Evolutionary conservation across 2,329 filamentous ascomycete species (phyloP), one percentile per base, ranked within the genome.

Genomic region (Colletotrichum plurivorum): DNA sequence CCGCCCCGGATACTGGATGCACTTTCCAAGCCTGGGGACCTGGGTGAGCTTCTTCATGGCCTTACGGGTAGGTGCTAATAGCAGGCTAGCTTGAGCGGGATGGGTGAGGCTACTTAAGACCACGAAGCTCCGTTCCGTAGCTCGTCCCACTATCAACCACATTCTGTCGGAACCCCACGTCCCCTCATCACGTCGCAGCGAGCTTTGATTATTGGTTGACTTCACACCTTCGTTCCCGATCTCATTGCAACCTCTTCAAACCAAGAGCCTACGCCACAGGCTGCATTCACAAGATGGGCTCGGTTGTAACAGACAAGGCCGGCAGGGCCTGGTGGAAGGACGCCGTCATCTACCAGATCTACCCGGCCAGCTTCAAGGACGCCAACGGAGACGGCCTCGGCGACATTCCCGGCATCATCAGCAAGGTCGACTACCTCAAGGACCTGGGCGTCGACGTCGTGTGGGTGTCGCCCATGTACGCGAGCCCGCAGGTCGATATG

Each of bases 381-480:
- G 84, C 84, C 70, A 88, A 89, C 65, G 84, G 84, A 45, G 86
- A 89, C 73, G 88, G 90, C 59, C 82, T 88, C 72, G 89, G 90
- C 12, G 87, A 91, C 71, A 79, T 93, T 18, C 84, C 83, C 7
- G 90, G 90, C n/a, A 88, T 92, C 65, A 86, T 87, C 12, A 85
- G 85, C 49, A 88, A 89, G 71, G 81, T 93, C 1, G 84, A 89
- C 73, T 91, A 92, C 75, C 82, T 92, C 46, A 82, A 88, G 74
- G 78, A 81, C 2, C 79, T 93, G 0, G 90, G 90, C 0, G 81
- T 91, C 10, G 87, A 93, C 73, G 84, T 89, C 7, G 82, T 94
- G 56, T 93, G 91, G 91, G 78, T 90, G 0, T 92, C 87, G 52
- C 92, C 91, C 13, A 88, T 92, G 76, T 90, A 88, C 73, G 86